Base-by-base conservation (phyloP, 306 rosid genomes). In the Gastrolobium villosum region DNA sequence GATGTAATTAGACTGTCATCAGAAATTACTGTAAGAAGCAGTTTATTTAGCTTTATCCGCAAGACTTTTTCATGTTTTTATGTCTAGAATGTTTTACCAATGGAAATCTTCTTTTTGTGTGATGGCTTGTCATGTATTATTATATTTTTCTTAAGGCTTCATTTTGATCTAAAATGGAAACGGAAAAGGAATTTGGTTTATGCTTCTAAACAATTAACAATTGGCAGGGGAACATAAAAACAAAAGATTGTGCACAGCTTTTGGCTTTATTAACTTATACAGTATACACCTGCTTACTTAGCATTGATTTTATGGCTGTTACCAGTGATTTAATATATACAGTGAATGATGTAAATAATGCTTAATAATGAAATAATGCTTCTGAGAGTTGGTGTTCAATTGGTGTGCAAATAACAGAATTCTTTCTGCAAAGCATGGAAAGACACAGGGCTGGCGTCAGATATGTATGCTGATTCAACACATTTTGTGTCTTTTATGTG, bases 1-100 rank as follows among this genome's bases (percentile, higher is more conserved):
- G 98, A 92, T 49, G 86, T 90, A n/a, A 90, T 94, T 82, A 85
- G 81, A 78, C 79, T 88, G 48, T 86, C 98, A 34, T 68, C 93
- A 62, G 87, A 94, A 75, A 74, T 86, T 64, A 76, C 71, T 70
- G 97, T 94, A 81, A 87, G 78, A 34, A 67, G 67, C 62, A 65
- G 49, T 20, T 39, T 15, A 70, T 37, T 54, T 35, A 9, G 67
- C 67, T 70, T 45, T 57, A 10, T 84, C 66, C 40, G 20, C 70
- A 64, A n/a, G 46, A 10, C 34, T 62, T 71, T 32, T 46, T 62
- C 34, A 28, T 78, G 28, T 71, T 60, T 60, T 46, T 41, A 37
- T 62, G 62, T 14, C 53, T 44, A 20, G 61, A 49, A 53, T 70
- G 44, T 15, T 48, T 10, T 71, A 36, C 46, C 41, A 11, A 10